phyloP scores from a whole-genome alignment of 768 basidiomycete genomes.

The Hysterangium stoloniferum region DNA sequence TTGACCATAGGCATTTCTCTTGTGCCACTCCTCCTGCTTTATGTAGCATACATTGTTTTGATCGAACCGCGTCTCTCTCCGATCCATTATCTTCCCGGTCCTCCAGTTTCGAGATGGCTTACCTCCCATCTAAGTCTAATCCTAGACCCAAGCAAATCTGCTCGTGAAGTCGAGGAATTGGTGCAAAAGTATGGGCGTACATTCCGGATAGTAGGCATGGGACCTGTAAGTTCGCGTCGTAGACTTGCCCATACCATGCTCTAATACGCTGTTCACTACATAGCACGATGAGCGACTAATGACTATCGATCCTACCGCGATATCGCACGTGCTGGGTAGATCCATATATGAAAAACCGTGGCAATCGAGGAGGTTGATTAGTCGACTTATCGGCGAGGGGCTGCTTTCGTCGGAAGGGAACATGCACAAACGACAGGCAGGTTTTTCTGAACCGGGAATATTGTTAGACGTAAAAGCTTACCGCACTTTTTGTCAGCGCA shows the following conservation, averaged over 20 bases:
- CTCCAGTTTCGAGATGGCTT: slow-evolving; percentile 42
- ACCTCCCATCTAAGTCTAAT: slow-evolving; percentile 46
- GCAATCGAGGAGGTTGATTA: slow-evolving; percentile 67
- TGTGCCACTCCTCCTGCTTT: background rate
- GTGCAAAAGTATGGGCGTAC: slow-evolving; percentile 59
- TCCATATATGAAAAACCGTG: slow-evolving; percentile 79
- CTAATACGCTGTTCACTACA: background rate
- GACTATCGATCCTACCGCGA: slow-evolving; percentile 70
- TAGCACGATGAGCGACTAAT: slow-evolving; percentile 77
- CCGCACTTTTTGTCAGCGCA: slow-evolving; percentile 28
- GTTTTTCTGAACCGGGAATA: background rate
- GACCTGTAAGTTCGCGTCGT: slow-evolving; percentile 47
- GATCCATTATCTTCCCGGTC: slow-evolving; percentile 52
- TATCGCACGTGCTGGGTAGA: slow-evolving; percentile 69
- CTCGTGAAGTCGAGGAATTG: slow-evolving; percentile 29
- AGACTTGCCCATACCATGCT: background rate
- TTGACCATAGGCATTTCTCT: background rate
- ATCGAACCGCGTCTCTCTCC: slow-evolving; percentile 22
- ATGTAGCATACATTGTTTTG: background rate
- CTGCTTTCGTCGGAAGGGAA: slow-evolving; percentile 75
- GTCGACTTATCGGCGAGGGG: slow-evolving; percentile 61
- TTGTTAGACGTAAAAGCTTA: background rate
- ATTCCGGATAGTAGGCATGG: slow-evolving; percentile 58
- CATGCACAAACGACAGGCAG: slow-evolving; percentile 64
- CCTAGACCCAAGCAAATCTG: slow-evolving; percentile 25